Conservation (phyloP, 352 stramenopile genomes). For the Phytophthora rubi region DNA sequence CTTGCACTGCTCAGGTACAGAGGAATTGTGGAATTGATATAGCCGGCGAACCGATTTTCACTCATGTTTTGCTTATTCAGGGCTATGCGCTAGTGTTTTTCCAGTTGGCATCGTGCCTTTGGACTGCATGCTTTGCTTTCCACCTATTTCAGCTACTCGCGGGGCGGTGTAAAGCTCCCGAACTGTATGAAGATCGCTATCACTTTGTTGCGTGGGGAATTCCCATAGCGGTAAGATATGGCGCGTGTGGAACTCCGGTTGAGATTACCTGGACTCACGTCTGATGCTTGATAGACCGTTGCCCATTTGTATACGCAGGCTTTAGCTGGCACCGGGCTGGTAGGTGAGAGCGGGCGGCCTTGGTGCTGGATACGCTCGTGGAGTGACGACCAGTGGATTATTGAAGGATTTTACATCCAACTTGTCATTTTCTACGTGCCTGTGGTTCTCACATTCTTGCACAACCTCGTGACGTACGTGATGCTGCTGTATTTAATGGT, state of each 20-base stretch:
- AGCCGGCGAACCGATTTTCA: neutral
- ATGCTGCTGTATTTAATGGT: slow-evolving; percentile 67
- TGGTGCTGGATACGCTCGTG: slow-evolving; percentile 85
- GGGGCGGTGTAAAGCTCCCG: slow-evolving; percentile 52
- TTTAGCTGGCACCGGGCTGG: slow-evolving; percentile 47
- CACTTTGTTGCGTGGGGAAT: slow-evolving; percentile 75
- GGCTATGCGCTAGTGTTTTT: slow-evolving; percentile 77
- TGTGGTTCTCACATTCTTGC: slow-evolving; percentile 51
- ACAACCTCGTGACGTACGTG: slow-evolving; percentile 73
- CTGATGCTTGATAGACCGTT: slow-evolving; percentile 43
- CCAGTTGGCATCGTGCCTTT: slow-evolving; percentile 67
- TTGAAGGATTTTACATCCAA: slow-evolving; percentile 61
- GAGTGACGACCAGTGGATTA: slow-evolving; percentile 62
- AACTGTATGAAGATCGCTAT: slow-evolving; percentile 76
- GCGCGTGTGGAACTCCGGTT: neutral
- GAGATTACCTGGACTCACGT: slow-evolving; percentile 1
- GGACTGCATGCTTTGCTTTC: slow-evolving; percentile 81
- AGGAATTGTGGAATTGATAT: neutral
- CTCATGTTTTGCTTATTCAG: slow-evolving; percentile 21
- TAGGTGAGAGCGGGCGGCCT: slow-evolving; percentile 67
- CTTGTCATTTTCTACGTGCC: slow-evolving; percentile 68
- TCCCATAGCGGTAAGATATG: slow-evolving; percentile 42
- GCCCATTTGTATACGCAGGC: slow-evolving; percentile 55
- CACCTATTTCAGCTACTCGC: slow-evolving; percentile 76
- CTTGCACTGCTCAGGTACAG: slow-evolving; percentile 55